These are phyloP conservation scores for Saturnispora mendoncae DNA, from an alignment of 805 yeast species.

Conservation along the genomic window DNA sequence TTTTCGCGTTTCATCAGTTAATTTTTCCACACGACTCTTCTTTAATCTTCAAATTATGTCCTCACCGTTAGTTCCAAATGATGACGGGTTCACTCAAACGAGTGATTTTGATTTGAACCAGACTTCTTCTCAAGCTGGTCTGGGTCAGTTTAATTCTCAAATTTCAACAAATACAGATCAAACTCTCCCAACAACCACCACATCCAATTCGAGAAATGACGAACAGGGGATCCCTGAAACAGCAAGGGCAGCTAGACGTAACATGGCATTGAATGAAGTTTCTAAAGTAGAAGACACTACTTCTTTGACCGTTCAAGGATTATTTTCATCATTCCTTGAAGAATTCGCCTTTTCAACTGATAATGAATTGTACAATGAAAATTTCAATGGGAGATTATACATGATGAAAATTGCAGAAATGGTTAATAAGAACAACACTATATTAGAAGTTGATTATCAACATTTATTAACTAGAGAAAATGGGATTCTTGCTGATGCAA, in stretches of 20 bases:
- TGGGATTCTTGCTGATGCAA: conserved; percentile 83
- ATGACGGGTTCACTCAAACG: conserved; percentile 11
- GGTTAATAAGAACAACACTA: conserved; percentile 64
- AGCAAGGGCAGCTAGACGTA: conserved; percentile 29
- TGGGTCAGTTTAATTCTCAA: conserved; percentile 8
- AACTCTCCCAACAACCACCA: not conserved
- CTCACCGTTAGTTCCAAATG: conserved; percentile 22
- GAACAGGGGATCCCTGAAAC: conserved; percentile 13
- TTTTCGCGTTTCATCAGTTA: conserved; percentile 9
- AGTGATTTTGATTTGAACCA: conserved; percentile 21
- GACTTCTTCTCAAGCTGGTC: conserved; percentile 12
- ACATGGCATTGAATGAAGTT: conserved; percentile 57
- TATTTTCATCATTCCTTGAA: conserved; percentile 77
- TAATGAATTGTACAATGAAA: conserved; percentile 27
- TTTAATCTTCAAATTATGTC: conserved; percentile 14
- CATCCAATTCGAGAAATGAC: conserved; percentile 2
- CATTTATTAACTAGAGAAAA: conserved; percentile 70
- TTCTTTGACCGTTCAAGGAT: conserved; percentile 88
- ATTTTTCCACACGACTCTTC: not conserved
- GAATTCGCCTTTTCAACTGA: conserved; percentile 41
- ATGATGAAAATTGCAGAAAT: conserved; percentile 73
- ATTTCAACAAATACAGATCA: conserved; percentile 6
- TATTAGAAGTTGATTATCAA: conserved; percentile 77
- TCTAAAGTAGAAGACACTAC: conserved; percentile 86
- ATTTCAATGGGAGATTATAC: conserved; percentile 52